These are phyloP conservation scores for Zoysia pacifica DNA, from an alignment of 176 grass and related monocot species.

Conservation along the genomic window DNA sequence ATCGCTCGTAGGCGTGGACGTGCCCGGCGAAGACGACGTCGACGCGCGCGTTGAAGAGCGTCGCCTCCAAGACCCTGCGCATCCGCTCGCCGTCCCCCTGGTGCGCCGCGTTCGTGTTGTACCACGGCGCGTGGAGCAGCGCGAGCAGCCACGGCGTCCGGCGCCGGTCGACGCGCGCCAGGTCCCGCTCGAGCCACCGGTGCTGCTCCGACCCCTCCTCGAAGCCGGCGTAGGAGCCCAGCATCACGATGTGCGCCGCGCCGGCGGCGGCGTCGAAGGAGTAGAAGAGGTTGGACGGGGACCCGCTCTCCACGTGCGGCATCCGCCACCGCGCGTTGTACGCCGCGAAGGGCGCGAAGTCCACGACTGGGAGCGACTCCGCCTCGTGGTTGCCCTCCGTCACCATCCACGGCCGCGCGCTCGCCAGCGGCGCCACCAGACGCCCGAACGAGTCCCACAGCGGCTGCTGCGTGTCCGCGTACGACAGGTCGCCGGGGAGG, in stretches of 20 bases:
- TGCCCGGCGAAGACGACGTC: slow-evolving; percentile 61
- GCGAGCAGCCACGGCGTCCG: slow-evolving; percentile 60
- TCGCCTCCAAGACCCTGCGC: slow-evolving; percentile 53
- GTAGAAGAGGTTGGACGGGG: slow-evolving; percentile 63
- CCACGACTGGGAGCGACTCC: slow-evolving; percentile 32
- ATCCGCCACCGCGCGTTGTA: slow-evolving; percentile 73
- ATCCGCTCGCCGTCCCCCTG: slow-evolving; percentile 49
- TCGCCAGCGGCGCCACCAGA: slow-evolving; percentile 73
- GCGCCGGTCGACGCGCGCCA: slow-evolving; percentile 45
- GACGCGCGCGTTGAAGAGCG: slow-evolving; percentile 51
- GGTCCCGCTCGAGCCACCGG: slow-evolving; percentile 58
- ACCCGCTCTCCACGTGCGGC: slow-evolving; percentile 51
- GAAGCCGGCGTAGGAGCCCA: slow-evolving; percentile 63
- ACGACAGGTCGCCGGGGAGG: slow-evolving; percentile 65
- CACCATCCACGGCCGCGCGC: slow-evolving; percentile 76
- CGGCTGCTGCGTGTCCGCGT: slow-evolving; percentile 58
- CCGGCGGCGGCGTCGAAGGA: slow-evolving; percentile 52
- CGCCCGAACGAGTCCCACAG: slow-evolving; percentile 72
- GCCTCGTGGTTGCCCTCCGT: slow-evolving; percentile 76
- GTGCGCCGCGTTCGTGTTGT: slow-evolving; percentile 72
- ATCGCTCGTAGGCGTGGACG: slow-evolving; percentile 69
- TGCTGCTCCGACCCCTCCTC: slow-evolving; percentile 53
- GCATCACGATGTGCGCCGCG: slow-evolving; percentile 60
- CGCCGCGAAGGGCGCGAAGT: slow-evolving; percentile 29
- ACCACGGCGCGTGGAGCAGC: slow-evolving; percentile 69